Conservation (phyloP, 768 basidiomycete species). For the Lentinula edodes region DNA sequence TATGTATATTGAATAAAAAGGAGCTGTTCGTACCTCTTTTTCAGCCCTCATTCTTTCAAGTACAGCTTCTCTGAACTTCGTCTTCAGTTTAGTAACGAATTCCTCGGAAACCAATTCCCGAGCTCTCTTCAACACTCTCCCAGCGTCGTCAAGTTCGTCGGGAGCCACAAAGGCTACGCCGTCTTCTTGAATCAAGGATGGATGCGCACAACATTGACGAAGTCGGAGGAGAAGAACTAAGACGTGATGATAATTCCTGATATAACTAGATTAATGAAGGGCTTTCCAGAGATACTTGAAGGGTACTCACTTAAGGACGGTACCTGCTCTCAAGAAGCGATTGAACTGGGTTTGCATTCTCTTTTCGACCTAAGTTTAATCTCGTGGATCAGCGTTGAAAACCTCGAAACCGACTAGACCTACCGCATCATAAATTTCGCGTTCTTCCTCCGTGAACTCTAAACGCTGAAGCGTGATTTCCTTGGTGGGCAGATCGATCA, state of each 20-base stretch:
- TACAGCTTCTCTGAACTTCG: slow-evolving; percentile 35
- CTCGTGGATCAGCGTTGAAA: not conserved
- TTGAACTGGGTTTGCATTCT: slow-evolving; percentile 59
- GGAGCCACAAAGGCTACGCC: slow-evolving; percentile 38
- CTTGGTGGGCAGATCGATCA: slow-evolving; percentile 63
- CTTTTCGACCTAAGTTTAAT: slow-evolving; percentile 39
- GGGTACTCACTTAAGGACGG: slow-evolving; percentile 54
- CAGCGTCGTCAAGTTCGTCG: slow-evolving; percentile 31
- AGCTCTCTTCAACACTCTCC: slow-evolving; percentile 42
- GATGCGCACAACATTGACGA: slow-evolving; percentile 65
- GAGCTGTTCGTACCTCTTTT: slow-evolving; percentile 34
- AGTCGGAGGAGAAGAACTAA: slow-evolving; percentile 47
- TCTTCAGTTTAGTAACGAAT: slow-evolving; percentile 47
- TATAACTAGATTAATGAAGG: not conserved
- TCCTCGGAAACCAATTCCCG: slow-evolving; percentile 34
- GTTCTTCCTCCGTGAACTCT: slow-evolving; percentile 56
- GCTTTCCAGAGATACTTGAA: not conserved
- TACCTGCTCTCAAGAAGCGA: slow-evolving; percentile 52
- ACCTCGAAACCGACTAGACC: not conserved
- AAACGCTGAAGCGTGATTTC: slow-evolving; percentile 43
- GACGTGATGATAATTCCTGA: slow-evolving; percentile 53
- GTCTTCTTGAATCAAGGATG: slow-evolving; percentile 57
- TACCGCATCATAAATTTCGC: slow-evolving; percentile 57
- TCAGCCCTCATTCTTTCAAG: slow-evolving; percentile 46
- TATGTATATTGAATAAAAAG: not conserved